Evolutionary conservation across 2,329 filamentous ascomycete genomes (phyloP), one percentile per base, ranked within the genome.

Genomic region (Talaromyces amestolkiae): DNA sequence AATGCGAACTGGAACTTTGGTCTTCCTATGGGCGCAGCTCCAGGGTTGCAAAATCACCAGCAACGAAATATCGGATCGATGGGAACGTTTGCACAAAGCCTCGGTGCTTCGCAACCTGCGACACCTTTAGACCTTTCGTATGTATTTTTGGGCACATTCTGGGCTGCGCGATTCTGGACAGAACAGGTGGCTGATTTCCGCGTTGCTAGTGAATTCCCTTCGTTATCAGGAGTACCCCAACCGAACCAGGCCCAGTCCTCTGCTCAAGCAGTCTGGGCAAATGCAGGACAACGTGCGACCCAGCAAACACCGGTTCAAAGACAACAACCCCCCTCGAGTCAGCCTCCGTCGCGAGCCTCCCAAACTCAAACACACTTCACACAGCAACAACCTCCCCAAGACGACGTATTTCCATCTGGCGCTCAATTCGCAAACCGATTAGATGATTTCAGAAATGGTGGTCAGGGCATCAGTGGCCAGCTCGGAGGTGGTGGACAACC

Each of bases 191-290:
- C 62, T 65, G 45, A 63, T 45, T 62, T 70, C 67, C 1, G 27
- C n/a, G 24, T 9, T 56, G n/a, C 59, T 68, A 89, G 86, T 72
- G 86, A 89, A 72, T 89, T 89, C 65, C 86, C 86, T 56, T 86
- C 85, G 11, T 77, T 89, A 70, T 87, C 85, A 53, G 84, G 84
- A 65, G 81, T 82, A 19, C 81, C 85, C 37, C 84, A 86, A 72
- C 79, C 84, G 69, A 82, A 84, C 64, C 83, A 82, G 64, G 73
- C 78, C 47, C 77, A 84, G 69, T 84, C 81, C 65, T 82, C 82
- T 58, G 77, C 82, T 56, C 81, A 85, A 77, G 77, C 84, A 70
- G 80, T 85, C 72, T 84, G 84, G 84, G 85, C 84, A 68, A 87
- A 86, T 71, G 82, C 83, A 24, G 84, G 81, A 65, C 81, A 86